These are phyloP conservation scores for Russula brevipes DNA, from an alignment of 768 basidiomycete genomes.

Conservation along the genomic window DNA sequence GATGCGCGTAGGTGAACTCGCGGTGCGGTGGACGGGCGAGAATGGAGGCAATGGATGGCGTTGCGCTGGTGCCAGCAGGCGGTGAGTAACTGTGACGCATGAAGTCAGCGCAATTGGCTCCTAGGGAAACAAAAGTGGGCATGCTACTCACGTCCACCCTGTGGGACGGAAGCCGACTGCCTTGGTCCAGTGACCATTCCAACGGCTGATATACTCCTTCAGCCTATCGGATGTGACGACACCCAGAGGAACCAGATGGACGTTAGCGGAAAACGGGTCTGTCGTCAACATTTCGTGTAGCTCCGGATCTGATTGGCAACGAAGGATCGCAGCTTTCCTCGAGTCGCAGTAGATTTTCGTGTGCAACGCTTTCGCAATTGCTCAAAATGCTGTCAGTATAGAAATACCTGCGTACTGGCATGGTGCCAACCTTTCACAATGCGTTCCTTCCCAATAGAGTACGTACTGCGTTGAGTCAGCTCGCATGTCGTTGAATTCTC, in stretches of 20 bases:
- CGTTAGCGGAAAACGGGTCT: conserved; percentile 68
- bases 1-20: conserved; percentile 63
- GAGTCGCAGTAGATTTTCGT: conserved; percentile 87
- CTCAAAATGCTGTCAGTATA: conserved; percentile 36
- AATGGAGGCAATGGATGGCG: conserved; percentile 62
- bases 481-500: background rate
- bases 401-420: background rate
- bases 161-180: conserved; percentile 87
- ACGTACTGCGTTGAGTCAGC: conserved; percentile 53
- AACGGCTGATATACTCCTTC: conserved; percentile 68
- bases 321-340: conserved; percentile 75
- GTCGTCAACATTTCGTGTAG: conserved; percentile 70
- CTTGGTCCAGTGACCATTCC: conserved; percentile 62
- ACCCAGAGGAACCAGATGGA: conserved; percentile 81
- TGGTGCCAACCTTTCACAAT: conserved; percentile 79
- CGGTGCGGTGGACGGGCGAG: conserved; percentile 61
- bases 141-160: conserved; percentile 82
- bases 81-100: conserved; percentile 50
- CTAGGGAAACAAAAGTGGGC: conserved; percentile 3
- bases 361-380: conserved; percentile 74
- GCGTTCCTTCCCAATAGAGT: conserved; percentile 96
- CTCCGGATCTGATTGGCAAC: conserved; percentile 80
- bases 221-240: conserved; percentile 73
- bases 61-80: conserved; percentile 55
- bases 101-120: background rate